Base-by-base conservation (phyloP, 768 basidiomycete genomes). In the Pleurotus tuoliensis region DNA sequence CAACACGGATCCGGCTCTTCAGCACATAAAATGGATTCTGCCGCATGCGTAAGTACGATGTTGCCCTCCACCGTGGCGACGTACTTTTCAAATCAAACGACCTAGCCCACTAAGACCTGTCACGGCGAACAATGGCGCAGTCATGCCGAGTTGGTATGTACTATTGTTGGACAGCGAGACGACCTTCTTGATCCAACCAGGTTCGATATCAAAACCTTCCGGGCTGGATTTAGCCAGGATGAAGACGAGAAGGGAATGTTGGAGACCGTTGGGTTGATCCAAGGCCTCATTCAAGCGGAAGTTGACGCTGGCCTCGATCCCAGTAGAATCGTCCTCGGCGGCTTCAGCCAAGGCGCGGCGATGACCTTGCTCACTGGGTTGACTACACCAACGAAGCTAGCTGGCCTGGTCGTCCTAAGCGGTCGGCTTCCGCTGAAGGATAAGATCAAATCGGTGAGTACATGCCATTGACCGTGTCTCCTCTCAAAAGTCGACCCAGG, bases 1-100 rank as follows among this genome's bases (percentile, higher is more conserved):
- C 62, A 76, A 77, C 60, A 51, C 54, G 0, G 79, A 85, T 58
- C 66, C 77, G 24, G 75, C 67, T 11, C 73, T 94, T 30, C 74
- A 79, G 11, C 88, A 94, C 66, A 75, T 95, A 57, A 94, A 95
- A 76, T 98, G 92, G 91, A 73, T 97, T 44, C 75, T 97, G 20
- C 93, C 93, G 15, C 85, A 92, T 68, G 87, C 90, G 79, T 89
- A 75, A 74, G 84, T 75, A 44, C 58, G 0, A 34, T 34, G 49
- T 1, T 27, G 30, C 30, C 30, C 30, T 34, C 11, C 30, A 34
- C 30, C 30, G 30, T 34, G 3, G 30, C 9, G 30, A 34, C 30
- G 30, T 34, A 9, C 30, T 34, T 34, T 0, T 9, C 8, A 25
- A 11, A 52, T 51, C 58, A 58, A 60, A 25, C 53, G 49, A 24